Evolutionary conservation across 176 grass and related monocot species (phyloP), one percentile per base, ranked within the genome.

Genomic region (Rhynchospora tenuis): DNA sequence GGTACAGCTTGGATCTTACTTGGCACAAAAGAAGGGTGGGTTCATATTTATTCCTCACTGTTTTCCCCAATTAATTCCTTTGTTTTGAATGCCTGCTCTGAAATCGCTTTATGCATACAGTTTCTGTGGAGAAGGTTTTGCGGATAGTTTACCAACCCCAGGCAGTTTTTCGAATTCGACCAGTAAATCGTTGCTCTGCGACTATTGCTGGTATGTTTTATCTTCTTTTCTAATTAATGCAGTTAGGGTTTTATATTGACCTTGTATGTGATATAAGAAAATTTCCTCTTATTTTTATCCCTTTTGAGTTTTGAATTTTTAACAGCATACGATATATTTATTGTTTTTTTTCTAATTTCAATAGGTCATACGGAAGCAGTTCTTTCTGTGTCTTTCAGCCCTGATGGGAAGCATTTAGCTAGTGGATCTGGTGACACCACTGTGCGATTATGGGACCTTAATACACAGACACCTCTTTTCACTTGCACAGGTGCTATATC

Each of bases 341-440:
- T 48, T 78, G 56, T 78, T 55, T 58, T 55, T 58, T 67, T 75
- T 29, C 11, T 23, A 20, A 7, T 72, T 69, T 68, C 7, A 80
- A 72, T 88, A 99, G 93, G 96, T 26, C 93, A 99, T 85, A 90
- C 91, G 14, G 96, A 98, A 84, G 96, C 96, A 87, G 92, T 98
- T 17, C 83, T 98, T 20, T 80, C 93, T 55, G 91, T 95, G 90
- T 95, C 93, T 17, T 98, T 95, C 87, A 98, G 96, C 59, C 96
- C 93, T 33, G 91, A 95, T 58, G 93, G 93, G 69, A 86, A 67
- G 63, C 84, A 83, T 83, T 85, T 98, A 68, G 96, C 95, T 13
- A 98, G 95, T 83, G 92, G 92, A 89, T 98, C 92, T 16, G 96
- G 93, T 80, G 96, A 98, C 76, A 95, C 91, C 23, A 95, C 86